Conservation (phyloP, 257 asterid species). For the Gynochthodes officinalis region DNA sequence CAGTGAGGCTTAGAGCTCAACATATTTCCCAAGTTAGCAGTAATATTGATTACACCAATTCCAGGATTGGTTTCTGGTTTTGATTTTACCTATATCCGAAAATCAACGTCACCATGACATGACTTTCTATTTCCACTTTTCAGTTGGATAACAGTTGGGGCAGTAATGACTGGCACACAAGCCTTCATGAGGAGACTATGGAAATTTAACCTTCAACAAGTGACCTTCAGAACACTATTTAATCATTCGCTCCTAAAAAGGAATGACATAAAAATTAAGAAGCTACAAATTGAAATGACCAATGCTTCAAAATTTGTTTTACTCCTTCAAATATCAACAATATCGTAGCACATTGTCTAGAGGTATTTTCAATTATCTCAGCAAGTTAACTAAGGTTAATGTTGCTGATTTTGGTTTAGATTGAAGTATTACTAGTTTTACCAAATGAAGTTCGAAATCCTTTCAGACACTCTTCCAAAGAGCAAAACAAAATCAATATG, state of each 20-base stretch:
- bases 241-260: background rate
- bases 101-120: background rate
- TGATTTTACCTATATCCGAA: background rate
- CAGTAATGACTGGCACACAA: background rate
- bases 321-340: background rate
- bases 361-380: background rate
- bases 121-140: background rate
- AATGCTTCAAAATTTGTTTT: background rate
- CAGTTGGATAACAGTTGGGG: background rate
- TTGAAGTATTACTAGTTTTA: no score
- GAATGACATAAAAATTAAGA: background rate
- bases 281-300: background rate
- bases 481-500: background rate
- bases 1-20: background rate
- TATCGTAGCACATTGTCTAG: background rate
- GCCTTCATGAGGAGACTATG: background rate
- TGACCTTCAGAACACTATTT: background rate
- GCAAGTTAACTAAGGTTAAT: background rate
- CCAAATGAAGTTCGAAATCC: no score
- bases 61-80: background rate
- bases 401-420: no score
- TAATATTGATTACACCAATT: background rate
- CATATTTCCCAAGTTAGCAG: background rate
- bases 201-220: background rate
- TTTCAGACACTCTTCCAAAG: background rate